These are phyloP conservation scores for Phaffomyces antillensis DNA, from an alignment of 805 yeast genomes.

Conservation along the genomic window DNA sequence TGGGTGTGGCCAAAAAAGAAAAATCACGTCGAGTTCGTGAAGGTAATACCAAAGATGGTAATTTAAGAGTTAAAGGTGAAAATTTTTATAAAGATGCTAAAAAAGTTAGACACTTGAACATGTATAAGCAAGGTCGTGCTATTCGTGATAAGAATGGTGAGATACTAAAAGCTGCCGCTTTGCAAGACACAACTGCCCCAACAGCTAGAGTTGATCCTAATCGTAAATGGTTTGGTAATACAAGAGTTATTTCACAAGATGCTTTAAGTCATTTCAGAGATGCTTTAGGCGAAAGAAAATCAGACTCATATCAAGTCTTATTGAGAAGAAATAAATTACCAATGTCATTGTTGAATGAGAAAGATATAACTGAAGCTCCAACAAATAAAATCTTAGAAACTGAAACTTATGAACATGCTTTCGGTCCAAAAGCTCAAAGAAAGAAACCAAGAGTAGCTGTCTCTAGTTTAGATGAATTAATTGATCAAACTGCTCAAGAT, in stretches of 20 bases:
- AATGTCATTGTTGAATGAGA: slow-evolving; percentile 89
- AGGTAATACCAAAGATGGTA: slow-evolving; percentile 78
- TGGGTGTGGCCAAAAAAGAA: slow-evolving; percentile 95
- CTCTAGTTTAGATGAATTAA: slow-evolving; percentile 75
- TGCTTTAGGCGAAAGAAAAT: slow-evolving; percentile 80
- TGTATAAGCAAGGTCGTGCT: slow-evolving; percentile 92
- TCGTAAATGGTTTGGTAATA: slow-evolving; percentile 95
- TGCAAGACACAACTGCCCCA: slow-evolving; percentile 84
- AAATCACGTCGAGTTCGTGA: slow-evolving; percentile 80
- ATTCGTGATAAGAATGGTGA: slow-evolving; percentile 84
- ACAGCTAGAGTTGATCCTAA: slow-evolving; percentile 93
- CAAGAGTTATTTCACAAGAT: slow-evolving; percentile 96
- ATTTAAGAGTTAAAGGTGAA: slow-evolving; percentile 91
- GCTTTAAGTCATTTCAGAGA: slow-evolving; percentile 90
- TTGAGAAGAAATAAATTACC: slow-evolving; percentile 88
- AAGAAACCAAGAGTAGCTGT: slow-evolving; percentile 81
- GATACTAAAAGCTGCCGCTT: slow-evolving; percentile 74
- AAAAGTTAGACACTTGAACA: slow-evolving; percentile 79
- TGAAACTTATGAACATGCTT: slow-evolving; percentile 72
- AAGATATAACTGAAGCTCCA: slow-evolving; percentile 70
- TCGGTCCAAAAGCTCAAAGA: slow-evolving; percentile 94
- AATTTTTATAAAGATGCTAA: slow-evolving; percentile 94
- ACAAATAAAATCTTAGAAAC: slow-evolving; percentile 79
- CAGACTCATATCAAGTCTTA: slow-evolving; percentile 80
- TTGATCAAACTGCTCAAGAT: slow-evolving; percentile 47